Conservation (phyloP, 305 asterid species). For the Fraxinus dipetala region DNA sequence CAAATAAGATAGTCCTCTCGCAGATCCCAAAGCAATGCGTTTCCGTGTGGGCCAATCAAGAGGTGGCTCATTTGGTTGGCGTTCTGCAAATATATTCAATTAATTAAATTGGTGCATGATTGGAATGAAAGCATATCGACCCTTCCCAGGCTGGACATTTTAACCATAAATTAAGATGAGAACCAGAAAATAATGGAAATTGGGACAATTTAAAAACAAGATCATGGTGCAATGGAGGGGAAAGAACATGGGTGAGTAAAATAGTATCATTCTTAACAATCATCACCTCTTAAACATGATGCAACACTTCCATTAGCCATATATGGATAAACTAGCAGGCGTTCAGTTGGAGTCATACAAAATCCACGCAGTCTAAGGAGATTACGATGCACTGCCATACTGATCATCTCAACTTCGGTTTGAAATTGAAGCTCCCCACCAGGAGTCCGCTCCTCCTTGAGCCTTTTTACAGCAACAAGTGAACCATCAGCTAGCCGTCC, state of each 20-base stretch:
- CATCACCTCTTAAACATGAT: constrained; percentile 55
- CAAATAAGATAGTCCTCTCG: constrained; percentile 54
- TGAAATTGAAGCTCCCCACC: constrained; percentile 63
- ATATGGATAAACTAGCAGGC: constrained; percentile 56
- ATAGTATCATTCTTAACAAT: neutral
- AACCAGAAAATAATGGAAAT: neutral
- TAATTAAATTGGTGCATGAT: neutral
- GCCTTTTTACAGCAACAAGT: constrained; percentile 52
- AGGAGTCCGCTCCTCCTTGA: constrained; percentile 57
- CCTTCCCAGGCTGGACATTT: neutral
- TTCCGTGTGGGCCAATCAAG: constrained; percentile 57
- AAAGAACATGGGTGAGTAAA: neutral
- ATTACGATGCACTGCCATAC: constrained; percentile 61
- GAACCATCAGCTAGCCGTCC: constrained; percentile 61
- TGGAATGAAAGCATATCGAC: neutral
- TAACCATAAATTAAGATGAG: neutral
- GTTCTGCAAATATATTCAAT: constrained; percentile 32
- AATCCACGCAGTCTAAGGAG: constrained; percentile 55
- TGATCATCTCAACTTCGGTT: constrained; percentile 57
- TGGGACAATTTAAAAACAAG: neutral
- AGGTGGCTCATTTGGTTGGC: constrained; percentile 52
- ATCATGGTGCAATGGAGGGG: neutral
- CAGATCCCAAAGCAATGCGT: constrained; percentile 54
- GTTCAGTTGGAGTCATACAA: constrained; percentile 60
- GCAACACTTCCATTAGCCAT: constrained; percentile 73